phyloP scores from a whole-genome alignment of 1,284 basidiomycete species.

The Pisolithus thermaeus region DNA sequence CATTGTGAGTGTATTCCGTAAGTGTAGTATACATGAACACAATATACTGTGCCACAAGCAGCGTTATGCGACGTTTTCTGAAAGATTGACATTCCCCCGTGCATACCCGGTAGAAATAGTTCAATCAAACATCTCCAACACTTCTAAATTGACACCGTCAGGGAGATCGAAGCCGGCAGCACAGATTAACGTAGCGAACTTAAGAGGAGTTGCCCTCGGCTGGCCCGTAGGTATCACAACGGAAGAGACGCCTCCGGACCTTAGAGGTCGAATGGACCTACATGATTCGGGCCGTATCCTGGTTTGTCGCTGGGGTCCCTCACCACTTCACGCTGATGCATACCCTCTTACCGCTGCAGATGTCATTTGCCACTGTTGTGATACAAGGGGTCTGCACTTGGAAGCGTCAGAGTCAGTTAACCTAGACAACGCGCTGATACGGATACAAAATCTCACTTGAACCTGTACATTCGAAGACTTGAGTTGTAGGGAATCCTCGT shows the following conservation, averaged over 20 bases:
- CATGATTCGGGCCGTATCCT: too few relatives aligned
- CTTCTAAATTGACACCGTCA: neutral
- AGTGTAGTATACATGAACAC: too few relatives aligned
- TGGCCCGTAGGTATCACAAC: neutral
- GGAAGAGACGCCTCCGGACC: conserved; percentile 56
- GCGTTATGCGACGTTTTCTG: too few relatives aligned
- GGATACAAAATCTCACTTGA: conserved; percentile 39
- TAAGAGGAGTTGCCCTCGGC: too few relatives aligned
- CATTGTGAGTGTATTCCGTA: too few relatives aligned
- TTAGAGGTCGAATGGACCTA: conserved; percentile 59
- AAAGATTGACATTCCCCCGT: too few relatives aligned
- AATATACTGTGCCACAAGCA: too few relatives aligned
- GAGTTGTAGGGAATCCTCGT: conserved; percentile 77
- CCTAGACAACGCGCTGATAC: neutral
- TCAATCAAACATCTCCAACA: neutral
- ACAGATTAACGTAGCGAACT: conserved; percentile 53
- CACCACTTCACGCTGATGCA: too few relatives aligned
- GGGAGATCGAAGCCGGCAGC: conserved; percentile 45
- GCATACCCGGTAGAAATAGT: neutral
- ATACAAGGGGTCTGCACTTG: too few relatives aligned
- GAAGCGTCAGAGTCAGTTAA: conserved; percentile 1
- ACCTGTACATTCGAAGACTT: conserved; percentile 79
- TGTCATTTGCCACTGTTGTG: too few relatives aligned
- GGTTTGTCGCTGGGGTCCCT: too few relatives aligned
- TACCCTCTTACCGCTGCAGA: too few relatives aligned